Conservation (phyloP, 176 grass and related monocot species). For the Elymus sibiricus region DNA sequence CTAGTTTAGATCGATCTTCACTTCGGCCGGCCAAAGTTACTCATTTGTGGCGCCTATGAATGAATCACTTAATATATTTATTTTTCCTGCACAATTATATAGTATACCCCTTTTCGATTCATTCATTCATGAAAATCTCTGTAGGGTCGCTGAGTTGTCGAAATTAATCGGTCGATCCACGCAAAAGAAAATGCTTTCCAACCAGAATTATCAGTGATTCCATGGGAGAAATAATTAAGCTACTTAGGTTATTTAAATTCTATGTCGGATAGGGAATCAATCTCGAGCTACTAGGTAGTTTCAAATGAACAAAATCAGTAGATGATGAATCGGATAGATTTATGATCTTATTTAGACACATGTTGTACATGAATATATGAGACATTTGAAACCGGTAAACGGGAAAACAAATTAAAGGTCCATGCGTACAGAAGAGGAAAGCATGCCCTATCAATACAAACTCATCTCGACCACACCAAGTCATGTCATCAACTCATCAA, state of each 20-base stretch:
- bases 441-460: neutral
- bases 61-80: neutral
- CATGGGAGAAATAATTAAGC: neutral
- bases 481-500: neutral
- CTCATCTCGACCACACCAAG: neutral
- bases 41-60: constrained; percentile 7
- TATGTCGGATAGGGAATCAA: neutral
- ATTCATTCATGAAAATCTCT: too few relatives aligned
- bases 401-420: neutral
- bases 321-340: too few relatives aligned
- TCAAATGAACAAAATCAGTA: too few relatives aligned
- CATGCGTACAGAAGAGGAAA: neutral
- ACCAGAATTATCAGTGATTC: too few relatives aligned
- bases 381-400: neutral
- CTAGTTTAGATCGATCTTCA: constrained; percentile 7
- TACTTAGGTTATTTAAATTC: neutral
- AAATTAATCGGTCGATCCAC: too few relatives aligned
- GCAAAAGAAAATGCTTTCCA: neutral
- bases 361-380: neutral
- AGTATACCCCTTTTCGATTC: neutral
- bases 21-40: neutral
- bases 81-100: neutral
- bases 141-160: neutral
- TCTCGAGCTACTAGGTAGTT: too few relatives aligned
- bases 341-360: neutral